Percentiles rank a stretch among this genome's conserved stretches.
Evolutionary conservation across 768 basidiomycete species (phyloP).

Genomic region (Tephrocybe sp.): DNA sequence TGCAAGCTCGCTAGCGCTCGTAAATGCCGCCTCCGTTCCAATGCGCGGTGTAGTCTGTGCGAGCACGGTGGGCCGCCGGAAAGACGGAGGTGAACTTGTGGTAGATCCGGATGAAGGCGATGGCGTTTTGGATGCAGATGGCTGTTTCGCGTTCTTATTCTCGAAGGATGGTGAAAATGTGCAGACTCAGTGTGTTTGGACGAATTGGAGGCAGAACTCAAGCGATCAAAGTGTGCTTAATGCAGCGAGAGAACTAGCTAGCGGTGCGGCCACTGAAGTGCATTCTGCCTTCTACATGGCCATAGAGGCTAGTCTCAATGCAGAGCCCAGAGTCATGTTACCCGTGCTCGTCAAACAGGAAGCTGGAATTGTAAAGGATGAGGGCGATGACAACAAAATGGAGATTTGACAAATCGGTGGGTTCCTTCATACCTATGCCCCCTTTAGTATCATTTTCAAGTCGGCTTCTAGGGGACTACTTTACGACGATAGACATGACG

Average conservation of each 20-base stretch:
- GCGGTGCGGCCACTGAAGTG: conserved; percentile 42
- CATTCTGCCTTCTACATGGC: conserved; percentile 49
- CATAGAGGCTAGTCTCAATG: conserved; percentile 22
- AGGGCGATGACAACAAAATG: conserved; percentile 39
- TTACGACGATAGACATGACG: too few relatives aligned
- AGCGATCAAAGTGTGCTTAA: conserved; percentile 36
- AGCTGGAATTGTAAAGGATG: conserved; percentile 23
- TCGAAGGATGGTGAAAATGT: conserved; percentile 22
- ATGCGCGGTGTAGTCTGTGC: conserved; percentile 79
- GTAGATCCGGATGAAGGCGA: conserved; percentile 51
- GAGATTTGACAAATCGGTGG: conserved; percentile 32
- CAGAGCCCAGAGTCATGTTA: not conserved
- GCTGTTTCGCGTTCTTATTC: conserved; percentile 73
- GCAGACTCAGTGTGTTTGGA: conserved; percentile 50
- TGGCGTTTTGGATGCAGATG: conserved; percentile 45
- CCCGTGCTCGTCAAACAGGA: conserved; percentile 1
- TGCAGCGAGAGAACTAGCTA: conserved; percentile 50
- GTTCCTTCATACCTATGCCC: not conserved
- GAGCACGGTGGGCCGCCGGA: conserved; percentile 50
- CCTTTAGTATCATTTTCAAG: too few relatives aligned
- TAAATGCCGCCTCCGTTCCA: conserved; percentile 70
- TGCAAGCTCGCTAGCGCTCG: conserved; percentile 63
- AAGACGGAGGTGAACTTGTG: conserved; percentile 33
- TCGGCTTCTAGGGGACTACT: too few relatives aligned
- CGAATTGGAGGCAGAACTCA: conserved; percentile 44